Evolutionary conservation across 495 filamentous ascomycete species (phyloP), one percentile per base, ranked within the genome.

Genomic region (Daldinia decipiens): DNA sequence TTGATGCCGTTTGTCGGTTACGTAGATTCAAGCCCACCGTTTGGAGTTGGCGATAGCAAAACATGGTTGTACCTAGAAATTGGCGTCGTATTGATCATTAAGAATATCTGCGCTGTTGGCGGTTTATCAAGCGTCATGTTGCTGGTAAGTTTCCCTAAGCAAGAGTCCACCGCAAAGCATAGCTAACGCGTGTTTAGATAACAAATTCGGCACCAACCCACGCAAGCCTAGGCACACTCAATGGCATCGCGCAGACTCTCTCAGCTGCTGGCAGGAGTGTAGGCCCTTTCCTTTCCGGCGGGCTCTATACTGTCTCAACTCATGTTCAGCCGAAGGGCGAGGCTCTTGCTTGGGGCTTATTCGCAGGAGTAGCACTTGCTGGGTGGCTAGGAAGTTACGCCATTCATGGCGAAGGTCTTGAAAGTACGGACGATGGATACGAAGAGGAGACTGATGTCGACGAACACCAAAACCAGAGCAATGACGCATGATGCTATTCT

Each of bases 161-260:
- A 51, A 39, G 11, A 36, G 13, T 3, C 43, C 26, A 5, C 24
- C 5, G 6, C 5, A 19, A 4, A 9, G 68, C 38, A 43, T 24
- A 5, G 66, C 62, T 71, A 66, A 76, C 43, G 6, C 12, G 4
- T 58, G 36, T 61, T 8, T 40, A 96, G 93, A 91, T 99, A 71
- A 99, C 95, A 26, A 99, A 99, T 74, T 93, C 92, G 1, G 92
- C 93, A 1, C 93, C 92, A 0, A 92, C 93, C 36, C 87, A 97
- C 76, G 89, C 90, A 19, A 93, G 93, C 3, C 85, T 99, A 0
- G 95, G 95, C 11, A 94, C 92, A 1, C 82, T 99, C 31, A 97
- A 98, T 68, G 95, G 95, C 31, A 88, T 99, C 19, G 95, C 95
- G 3, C 95, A 99, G 79, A 96, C 93, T 0, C 87, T 99, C 2